A percentile compares a stretch with the other conserved stretches of the same genome.
Conservation (phyloP, 805 yeast genomes). For the Sporopachydermia quercuum region DNA sequence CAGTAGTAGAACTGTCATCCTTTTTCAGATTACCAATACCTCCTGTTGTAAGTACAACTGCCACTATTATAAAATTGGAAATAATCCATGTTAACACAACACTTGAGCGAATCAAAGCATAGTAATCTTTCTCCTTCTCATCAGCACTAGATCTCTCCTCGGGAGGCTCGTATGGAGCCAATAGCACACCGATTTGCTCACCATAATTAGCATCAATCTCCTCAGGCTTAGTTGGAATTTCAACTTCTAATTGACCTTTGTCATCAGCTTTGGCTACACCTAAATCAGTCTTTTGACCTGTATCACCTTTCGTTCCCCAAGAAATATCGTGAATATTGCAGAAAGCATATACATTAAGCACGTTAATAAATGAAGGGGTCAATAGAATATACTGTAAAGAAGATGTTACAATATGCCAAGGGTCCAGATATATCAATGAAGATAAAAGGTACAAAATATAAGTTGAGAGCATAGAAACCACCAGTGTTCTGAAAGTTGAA, state of each 20-base stretch:
- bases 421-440: constrained; percentile 72
- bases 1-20: constrained; percentile 7
- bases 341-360: constrained; percentile 85
- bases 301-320: constrained; percentile 94
- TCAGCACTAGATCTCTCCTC: constrained; percentile 23
- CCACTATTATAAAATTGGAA: constrained; percentile 69
- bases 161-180: constrained; percentile 18
- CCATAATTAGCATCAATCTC: constrained; percentile 69
- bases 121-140: constrained; percentile 62
- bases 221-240: constrained; percentile 54
- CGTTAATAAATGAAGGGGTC: constrained; percentile 83
- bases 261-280: constrained; percentile 69
- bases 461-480: constrained; percentile 77
- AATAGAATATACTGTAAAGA: constrained; percentile 70
- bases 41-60: constrained; percentile 73
- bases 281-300: constrained; percentile 45
- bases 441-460: constrained; percentile 68
- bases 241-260: constrained; percentile 45
- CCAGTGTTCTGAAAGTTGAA: constrained; percentile 67
- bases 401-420: constrained; percentile 85
- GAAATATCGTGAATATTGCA: constrained; percentile 93
- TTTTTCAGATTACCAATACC: constrained; percentile 50
- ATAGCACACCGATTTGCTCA: constrained; percentile 45
- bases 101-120: constrained; percentile 78
- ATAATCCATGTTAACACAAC: constrained; percentile 86